Evolutionary conservation across 2,329 filamentous ascomycete genomes (phyloP).

Genomic region (Fusarium cyanostomum): DNA sequence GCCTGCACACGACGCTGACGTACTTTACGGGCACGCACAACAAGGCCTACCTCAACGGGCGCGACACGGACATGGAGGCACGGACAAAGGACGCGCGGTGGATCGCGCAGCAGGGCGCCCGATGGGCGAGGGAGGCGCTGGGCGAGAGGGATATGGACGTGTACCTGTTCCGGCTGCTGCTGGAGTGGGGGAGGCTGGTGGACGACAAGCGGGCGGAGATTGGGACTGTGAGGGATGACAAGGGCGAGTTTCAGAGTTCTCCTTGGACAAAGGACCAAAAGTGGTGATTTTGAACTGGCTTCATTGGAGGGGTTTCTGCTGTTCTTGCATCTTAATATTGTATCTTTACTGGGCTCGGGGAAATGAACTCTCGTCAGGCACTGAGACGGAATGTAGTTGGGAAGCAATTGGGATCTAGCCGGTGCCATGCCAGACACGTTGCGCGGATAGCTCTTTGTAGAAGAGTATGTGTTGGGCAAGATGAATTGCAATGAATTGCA

Average conservation of each 20-base stretch:
- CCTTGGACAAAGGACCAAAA: slow-evolving; percentile 43
- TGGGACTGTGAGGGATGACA: slow-evolving; percentile 46
- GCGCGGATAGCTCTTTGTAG: neutral
- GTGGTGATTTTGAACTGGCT: slow-evolving; percentile 28
- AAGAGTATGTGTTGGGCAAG: no score
- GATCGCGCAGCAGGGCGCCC: slow-evolving; percentile 72
- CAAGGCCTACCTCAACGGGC: slow-evolving; percentile 54
- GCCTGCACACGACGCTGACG: slow-evolving; percentile 75
- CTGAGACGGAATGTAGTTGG: neutral
- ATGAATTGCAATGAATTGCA: slow-evolving; percentile 16
- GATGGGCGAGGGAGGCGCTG: slow-evolving; percentile 71
- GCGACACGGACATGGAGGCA: slow-evolving; percentile 57
- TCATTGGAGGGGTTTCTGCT: neutral
- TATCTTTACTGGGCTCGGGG: neutral
- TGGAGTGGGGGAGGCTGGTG: slow-evolving; percentile 79
- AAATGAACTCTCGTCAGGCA: neutral
- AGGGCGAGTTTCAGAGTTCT: slow-evolving; percentile 44
- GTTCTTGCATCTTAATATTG: neutral
- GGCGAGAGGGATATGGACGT: slow-evolving; percentile 80
- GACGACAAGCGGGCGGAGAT: slow-evolving; percentile 66
- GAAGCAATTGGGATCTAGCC: neutral
- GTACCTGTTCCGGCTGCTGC: slow-evolving; percentile 78
- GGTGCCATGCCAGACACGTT: neutral
- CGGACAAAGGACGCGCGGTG: slow-evolving; percentile 64
- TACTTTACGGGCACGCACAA: slow-evolving; percentile 73